These are phyloP conservation scores for Staphylotrichum tortipilum DNA, from an alignment of 495 filamentous ascomycete genomes.

Conservation along the genomic window DNA sequence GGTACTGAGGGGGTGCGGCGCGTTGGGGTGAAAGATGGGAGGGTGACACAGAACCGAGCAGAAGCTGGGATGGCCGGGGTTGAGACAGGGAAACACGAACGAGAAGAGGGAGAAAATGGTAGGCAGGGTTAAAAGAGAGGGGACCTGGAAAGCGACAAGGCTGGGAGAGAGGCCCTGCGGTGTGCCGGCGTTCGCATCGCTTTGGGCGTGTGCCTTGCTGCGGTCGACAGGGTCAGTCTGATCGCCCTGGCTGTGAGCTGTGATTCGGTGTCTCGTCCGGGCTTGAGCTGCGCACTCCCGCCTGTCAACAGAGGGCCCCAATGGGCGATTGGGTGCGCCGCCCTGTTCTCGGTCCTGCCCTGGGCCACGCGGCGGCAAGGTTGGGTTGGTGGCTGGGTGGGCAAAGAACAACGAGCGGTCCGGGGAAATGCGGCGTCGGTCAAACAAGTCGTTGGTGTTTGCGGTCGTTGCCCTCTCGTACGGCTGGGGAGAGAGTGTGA, in stretches of 20 bases:
- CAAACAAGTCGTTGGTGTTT: no score
- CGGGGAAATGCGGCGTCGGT: slow-evolving; percentile 1
- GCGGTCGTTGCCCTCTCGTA: no score
- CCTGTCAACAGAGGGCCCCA: neutral
- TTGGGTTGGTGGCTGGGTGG: no score
- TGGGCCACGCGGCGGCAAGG: no score
- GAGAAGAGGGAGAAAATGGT: neutral
- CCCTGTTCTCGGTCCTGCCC: neutral
- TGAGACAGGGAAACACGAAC: neutral
- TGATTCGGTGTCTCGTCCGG: neutral
- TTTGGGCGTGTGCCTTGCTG: neutral
- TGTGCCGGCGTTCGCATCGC: neutral
- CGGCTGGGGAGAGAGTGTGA: no score
- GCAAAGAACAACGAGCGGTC: no score
- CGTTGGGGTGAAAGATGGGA: neutral
- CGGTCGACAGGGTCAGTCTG: neutral
- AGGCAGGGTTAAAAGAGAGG: neutral
- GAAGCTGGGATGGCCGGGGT: neutral
- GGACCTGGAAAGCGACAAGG: neutral
- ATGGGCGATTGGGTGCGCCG: slow-evolving; percentile 1
- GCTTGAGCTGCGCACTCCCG: neutral
- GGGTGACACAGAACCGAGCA: neutral
- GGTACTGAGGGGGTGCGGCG: neutral
- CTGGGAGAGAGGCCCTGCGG: neutral
- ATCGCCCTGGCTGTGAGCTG: neutral